Conservation (phyloP, 202 grass and related monocot species). For the Setaria viridis region DNA sequence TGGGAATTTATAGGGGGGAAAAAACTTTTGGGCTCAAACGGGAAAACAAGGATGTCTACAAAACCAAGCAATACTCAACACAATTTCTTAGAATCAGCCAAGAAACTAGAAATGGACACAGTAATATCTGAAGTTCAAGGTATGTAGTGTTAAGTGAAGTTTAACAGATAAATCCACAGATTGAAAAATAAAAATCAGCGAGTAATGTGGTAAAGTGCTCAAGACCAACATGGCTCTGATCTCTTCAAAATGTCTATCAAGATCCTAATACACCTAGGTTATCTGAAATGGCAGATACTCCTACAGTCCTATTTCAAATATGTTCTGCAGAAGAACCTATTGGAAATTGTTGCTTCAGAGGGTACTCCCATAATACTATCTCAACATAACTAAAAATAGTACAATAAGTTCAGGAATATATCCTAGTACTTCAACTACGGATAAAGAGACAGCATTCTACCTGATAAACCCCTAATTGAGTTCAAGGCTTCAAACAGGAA, state of each 20-base stretch:
- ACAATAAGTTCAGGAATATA: neutral
- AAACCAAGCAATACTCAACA: neutral
- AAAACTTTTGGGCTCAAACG: neutral
- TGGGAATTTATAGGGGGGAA: neutral
- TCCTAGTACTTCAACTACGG: neutral
- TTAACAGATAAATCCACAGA: neutral
- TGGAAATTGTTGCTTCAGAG: neutral
- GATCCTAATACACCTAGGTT: neutral
- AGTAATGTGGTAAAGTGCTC: neutral
- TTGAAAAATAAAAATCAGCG: neutral
- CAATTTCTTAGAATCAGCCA: slow-evolving; percentile 10
- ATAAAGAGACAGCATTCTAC: neutral
- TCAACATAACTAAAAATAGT: neutral
- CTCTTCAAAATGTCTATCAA: neutral
- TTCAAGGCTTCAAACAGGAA: neutral
- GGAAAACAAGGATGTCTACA: neutral
- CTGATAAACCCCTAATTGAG: neutral
- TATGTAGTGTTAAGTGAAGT: neutral
- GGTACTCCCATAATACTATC: neutral
- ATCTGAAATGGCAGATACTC: slow-evolving; percentile 1
- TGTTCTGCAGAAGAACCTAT: neutral
- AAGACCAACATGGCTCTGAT: neutral
- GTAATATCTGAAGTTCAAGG: neutral
- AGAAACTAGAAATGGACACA: slow-evolving; percentile 8
- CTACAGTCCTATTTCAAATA: neutral